A percentile compares a stretch with the other conserved stretches of the same genome.
These are phyloP conservation scores for Coleophoma crateriformis DNA, from an alignment of 2,329 filamentous ascomycete species.

Conservation along the genomic window DNA sequence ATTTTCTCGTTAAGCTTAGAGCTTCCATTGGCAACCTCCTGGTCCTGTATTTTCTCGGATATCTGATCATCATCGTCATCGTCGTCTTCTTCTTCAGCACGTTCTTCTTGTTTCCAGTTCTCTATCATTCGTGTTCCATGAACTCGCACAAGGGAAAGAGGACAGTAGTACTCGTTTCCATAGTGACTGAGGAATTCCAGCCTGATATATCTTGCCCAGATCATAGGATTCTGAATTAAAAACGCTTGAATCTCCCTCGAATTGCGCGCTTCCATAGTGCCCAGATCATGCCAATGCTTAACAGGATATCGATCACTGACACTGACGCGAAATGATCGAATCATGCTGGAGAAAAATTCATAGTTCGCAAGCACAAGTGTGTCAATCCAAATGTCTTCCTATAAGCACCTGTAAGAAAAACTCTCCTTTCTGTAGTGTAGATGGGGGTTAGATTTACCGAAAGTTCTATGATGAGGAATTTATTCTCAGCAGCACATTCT, in stretches of 20 bases:
- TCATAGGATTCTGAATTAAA: conserved; percentile 86
- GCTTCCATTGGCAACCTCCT: conserved; percentile 7
- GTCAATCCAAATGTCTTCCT: conserved; percentile 69
- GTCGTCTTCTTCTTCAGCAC: conserved; percentile 55
- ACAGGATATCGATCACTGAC: conserved; percentile 94
- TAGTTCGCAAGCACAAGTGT: conserved; percentile 97
- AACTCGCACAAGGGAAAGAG: conserved; percentile 81
- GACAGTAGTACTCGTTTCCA: conserved; percentile 95
- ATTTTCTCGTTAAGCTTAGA: conserved; percentile 9
- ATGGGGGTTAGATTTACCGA: conserved; percentile 50
- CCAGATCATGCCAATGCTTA: conserved; percentile 88
- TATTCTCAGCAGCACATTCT: conserved; percentile 79
- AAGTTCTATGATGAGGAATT: conserved; percentile 90
- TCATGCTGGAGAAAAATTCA: conserved; percentile 98
- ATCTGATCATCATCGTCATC: conserved; percentile 30
- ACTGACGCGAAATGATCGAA: conserved; percentile 83
- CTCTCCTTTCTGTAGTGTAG: no score
- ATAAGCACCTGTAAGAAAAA: background rate
- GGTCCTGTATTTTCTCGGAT: conserved; percentile 11
- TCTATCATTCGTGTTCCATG: conserved; percentile 93
- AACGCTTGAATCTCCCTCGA: conserved; percentile 93
- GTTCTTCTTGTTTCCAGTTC: conserved; percentile 82
- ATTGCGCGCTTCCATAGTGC: conserved; percentile 86
- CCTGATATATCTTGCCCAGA: conserved; percentile 89
- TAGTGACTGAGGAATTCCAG: conserved; percentile 92